phyloP scores from a whole-genome alignment of 495 filamentous ascomycete species.

The Bryoglossum gracile region DNA sequence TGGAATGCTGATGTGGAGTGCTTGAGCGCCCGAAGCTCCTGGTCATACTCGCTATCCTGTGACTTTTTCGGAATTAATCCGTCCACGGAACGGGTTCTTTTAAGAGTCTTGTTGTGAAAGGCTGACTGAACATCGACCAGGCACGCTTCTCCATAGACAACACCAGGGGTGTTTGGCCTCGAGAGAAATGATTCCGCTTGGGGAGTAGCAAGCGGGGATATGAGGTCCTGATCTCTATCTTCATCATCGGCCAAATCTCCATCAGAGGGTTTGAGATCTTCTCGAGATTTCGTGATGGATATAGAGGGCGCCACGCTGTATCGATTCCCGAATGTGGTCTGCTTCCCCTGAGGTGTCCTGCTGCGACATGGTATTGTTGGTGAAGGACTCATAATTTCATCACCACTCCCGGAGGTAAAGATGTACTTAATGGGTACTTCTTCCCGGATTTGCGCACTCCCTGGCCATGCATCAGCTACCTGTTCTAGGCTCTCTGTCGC shows the following conservation, averaged over 20 bases:
- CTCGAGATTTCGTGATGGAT: neutral
- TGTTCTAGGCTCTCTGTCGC: neutral
- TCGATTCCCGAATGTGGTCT: slow-evolving; percentile 6
- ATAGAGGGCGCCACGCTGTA: neutral
- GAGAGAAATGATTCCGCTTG: neutral
- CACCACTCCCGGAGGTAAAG: neutral
- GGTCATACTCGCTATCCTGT: neutral
- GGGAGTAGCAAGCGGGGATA: slow-evolving; percentile 3
- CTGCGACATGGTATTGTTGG: slow-evolving; percentile 6
- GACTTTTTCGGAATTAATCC: slow-evolving; percentile 8
- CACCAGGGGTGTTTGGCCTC: slow-evolving; percentile 13
- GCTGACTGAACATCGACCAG: slow-evolving; percentile 16
- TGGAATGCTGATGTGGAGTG: slow-evolving; percentile 1
- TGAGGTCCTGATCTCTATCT: slow-evolving; percentile 3
- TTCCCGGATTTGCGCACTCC: neutral
- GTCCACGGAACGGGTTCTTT: slow-evolving; percentile 16
- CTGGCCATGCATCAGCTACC: neutral
- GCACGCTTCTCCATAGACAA: slow-evolving; percentile 21
- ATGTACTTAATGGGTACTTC: neutral
- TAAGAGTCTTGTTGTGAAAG: neutral
- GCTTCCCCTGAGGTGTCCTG: neutral
- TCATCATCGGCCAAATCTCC: slow-evolving; percentile 2
- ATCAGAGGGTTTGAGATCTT: neutral
- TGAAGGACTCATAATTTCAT: slow-evolving; percentile 7
- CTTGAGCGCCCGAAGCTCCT: neutral